Conservation (phyloP, 139 green algal genomes). For the Picochlorum sp. region DNA sequence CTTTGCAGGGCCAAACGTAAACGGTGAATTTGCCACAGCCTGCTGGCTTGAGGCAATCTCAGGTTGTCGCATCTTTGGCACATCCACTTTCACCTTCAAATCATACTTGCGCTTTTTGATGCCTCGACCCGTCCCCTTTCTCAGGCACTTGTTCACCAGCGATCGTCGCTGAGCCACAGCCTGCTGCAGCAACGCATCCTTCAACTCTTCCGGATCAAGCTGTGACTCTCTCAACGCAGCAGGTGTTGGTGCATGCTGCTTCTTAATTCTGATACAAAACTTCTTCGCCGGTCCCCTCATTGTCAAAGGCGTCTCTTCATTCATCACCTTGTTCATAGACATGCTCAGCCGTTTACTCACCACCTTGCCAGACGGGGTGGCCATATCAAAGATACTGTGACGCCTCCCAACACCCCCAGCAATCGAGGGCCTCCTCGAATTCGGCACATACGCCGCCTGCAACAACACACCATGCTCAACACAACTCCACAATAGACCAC, state of each 20-base stretch:
- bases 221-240: constrained; percentile 3
- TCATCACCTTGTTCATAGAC: not conserved
- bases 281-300: not conserved
- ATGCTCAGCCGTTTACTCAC: constrained; percentile 1
- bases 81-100: not conserved
- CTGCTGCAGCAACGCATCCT: constrained; percentile 27
- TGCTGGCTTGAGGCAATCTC: constrained; percentile 1
- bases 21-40: not conserved
- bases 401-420: not conserved
- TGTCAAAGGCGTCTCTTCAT: not conserved
- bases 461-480: not conserved
- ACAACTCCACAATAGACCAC: not conserved
- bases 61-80: not conserved
- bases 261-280: constrained; percentile 14
- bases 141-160: not conserved
- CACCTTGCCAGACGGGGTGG: not conserved
- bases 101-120: not conserved
- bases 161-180: constrained; percentile 15
- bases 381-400: not conserved
- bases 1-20: not conserved
- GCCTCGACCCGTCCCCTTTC: constrained; percentile 5
- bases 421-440: no score
- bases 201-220: constrained; percentile 21
- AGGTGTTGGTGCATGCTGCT: not conserved
- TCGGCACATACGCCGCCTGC: not conserved